Conservation (phyloP, 495 filamentous ascomycete species). For the Penicillium argentinense region DNA sequence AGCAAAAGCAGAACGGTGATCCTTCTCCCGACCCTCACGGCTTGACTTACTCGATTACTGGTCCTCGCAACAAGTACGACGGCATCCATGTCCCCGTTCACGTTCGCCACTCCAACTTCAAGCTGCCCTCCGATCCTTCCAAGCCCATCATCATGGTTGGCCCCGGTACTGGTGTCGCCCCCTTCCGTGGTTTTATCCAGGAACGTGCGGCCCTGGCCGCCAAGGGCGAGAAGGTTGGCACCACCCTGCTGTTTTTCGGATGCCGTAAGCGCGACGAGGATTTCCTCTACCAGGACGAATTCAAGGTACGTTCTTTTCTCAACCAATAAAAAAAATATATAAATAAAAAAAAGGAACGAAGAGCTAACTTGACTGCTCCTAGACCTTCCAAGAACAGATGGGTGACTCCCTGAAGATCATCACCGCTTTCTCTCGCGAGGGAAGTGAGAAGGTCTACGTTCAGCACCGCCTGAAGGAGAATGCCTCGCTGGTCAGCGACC, state of each 20-base stretch:
- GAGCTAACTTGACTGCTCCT: conserved; percentile 14
- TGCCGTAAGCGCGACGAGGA: conserved; percentile 84
- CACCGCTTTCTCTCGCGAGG: conserved; percentile 89
- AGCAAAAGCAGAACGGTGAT: conserved; percentile 95
- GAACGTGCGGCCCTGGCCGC: conserved; percentile 81
- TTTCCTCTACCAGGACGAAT: conserved; percentile 90
- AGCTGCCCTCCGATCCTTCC: conserved; percentile 90
- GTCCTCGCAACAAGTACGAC: conserved; percentile 95
- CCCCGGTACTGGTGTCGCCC: conserved; percentile 94
- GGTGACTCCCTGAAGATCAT: conserved; percentile 85
- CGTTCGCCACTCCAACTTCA: conserved; percentile 98
- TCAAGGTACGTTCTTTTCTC: conserved; percentile 66
- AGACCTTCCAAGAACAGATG: conserved; percentile 80
- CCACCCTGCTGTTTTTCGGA: conserved; percentile 91
- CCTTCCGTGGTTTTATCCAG: conserved; percentile 93
- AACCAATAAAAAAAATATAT: no score
- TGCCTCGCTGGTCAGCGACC: conserved; percentile 80
- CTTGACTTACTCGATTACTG: conserved; percentile 82
- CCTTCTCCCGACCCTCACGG: conserved; percentile 82
- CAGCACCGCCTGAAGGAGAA: conserved; percentile 87
- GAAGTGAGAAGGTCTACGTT: conserved; percentile 85
- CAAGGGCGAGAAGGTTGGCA: conserved; percentile 81
- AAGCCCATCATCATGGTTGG: conserved; percentile 96
- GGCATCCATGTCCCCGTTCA: conserved; percentile 95
- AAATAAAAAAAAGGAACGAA: no score